Base-by-base conservation (phyloP, 495 filamentous ascomycete genomes). In the Parachaetomium inaequale region DNA sequence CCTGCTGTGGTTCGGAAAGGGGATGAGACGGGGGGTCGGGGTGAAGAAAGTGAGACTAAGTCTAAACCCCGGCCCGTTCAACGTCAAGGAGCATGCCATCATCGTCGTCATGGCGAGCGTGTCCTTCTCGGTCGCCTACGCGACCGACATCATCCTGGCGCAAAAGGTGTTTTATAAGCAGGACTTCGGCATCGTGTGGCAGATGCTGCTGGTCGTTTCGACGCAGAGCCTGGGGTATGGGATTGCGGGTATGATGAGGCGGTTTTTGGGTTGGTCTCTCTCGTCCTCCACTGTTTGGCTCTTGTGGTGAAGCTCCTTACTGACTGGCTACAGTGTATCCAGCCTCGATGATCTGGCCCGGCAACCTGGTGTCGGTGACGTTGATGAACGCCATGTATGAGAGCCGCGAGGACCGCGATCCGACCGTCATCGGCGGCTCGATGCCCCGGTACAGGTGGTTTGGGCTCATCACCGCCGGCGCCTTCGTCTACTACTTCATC, bases 41-140 rank as follows among this genome's bases (percentile, higher is more conserved):
- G 14, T 45, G 23, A 45, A 43, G 34, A 1, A 25, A 12, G 58
- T 49, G 23, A 55, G 31, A 17, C 8, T 66, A 2, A 19, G 14
- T 4, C 64, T 90, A 34, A 91, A 91, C 63, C 87, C 87, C 7
- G 85, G 88, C 12, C 87, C 84, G 45, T 92, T 92, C 75, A 92
- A 90, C 70, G 84, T 90, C 72, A 92, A 92, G 68, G 88, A 91
- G 68, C 89, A 92, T 76, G 82, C 86, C 7, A 76, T 92, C 63
- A 89, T 92, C 63, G 87, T 87, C 7, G 85, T 91, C 63, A 92
- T 91, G 88, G 83, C 84, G 7, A 79, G 78, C 57, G 82, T 84
- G 7, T 78, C 75, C 57, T 81, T 76, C 67, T 87, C 74, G 66
- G 84, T 84, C n/a, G 87, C 86, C 4, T 86, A 88, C 50, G 85